These are phyloP conservation scores for Haematococcus sp. DNA, from an alignment of 139 green algal genomes.

Conservation along the genomic window DNA sequence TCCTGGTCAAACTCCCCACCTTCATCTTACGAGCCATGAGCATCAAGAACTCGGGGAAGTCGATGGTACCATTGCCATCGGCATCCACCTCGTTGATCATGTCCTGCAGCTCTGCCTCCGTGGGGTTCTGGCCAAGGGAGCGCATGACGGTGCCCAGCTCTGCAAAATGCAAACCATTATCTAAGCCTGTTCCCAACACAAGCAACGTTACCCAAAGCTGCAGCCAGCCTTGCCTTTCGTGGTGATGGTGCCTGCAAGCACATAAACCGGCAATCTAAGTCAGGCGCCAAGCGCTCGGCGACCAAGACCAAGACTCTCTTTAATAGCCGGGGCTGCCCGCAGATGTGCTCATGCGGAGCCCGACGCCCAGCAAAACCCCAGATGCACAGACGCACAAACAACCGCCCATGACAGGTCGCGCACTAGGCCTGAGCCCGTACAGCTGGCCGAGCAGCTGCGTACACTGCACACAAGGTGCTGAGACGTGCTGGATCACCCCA, in stretches of 20 bases:
- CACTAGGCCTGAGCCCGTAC: no score
- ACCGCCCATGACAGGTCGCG: no score
- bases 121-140: slow-evolving; percentile 98
- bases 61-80: slow-evolving; percentile 98
- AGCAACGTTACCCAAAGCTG: background rate
- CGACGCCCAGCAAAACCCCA: no score
- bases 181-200: background rate
- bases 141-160: slow-evolving; percentile 99
- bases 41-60: slow-evolving; percentile 99
- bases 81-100: slow-evolving; percentile 99
- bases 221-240: slow-evolving; percentile 59
- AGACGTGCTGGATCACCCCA: no score
- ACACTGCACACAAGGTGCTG: no score
- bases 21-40: slow-evolving; percentile 99
- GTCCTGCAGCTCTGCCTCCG: slow-evolving; percentile 98
- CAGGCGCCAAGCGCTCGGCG: no score
- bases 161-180: background rate
- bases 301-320: no score
- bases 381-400: no score
- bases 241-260: slow-evolving; percentile 84
- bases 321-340: no score
- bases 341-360: no score
- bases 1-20: slow-evolving; percentile 34
- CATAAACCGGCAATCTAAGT: no score
- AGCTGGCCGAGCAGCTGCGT: no score